A percentile compares a stretch with the other conserved stretches of the same genome.
These are phyloP conservation scores for Fusarium tanahbumbuense DNA, from an alignment of 2,329 filamentous ascomycete genomes.

Conservation along the genomic window DNA sequence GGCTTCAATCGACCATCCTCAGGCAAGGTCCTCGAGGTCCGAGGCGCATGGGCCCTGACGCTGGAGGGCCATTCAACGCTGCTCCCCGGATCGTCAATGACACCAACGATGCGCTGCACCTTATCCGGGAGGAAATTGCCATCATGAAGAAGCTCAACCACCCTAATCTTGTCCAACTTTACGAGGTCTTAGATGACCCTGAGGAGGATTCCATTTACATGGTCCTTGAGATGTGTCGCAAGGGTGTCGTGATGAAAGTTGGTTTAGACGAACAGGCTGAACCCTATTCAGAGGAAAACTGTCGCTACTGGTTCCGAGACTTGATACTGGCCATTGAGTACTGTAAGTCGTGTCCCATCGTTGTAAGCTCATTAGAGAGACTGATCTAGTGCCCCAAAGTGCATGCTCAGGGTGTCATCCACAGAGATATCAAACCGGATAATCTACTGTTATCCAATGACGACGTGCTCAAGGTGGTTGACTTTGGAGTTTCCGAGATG, in stretches of 20 bases:
- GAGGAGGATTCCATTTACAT: constrained; percentile 97
- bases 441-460: constrained; percentile 92
- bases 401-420: constrained; percentile 93
- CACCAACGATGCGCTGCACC: constrained; percentile 77
- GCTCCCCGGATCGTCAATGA: constrained; percentile 61
- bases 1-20: constrained; percentile 89
- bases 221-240: constrained; percentile 99
- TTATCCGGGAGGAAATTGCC: constrained; percentile 96
- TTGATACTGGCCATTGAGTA: constrained; percentile 96
- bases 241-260: constrained; percentile 96
- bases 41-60: constrained; percentile 46
- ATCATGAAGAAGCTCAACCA: constrained; percentile 99
- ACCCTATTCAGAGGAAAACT: constrained; percentile 84
- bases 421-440: constrained; percentile 97
- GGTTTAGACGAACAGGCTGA: constrained; percentile 84
- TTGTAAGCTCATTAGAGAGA: too few relatives aligned
- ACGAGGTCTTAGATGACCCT: constrained; percentile 95
- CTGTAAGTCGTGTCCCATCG: constrained; percentile 61
- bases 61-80: constrained; percentile 43
- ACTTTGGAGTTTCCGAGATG: constrained; percentile 99
- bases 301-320: constrained; percentile 93
- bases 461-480: constrained; percentile 94
- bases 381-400: constrained; percentile 60
- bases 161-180: constrained; percentile 89
- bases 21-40: constrained; percentile 59